Conservation (phyloP, 305 asterid species). For the Euphrasia arctica region DNA sequence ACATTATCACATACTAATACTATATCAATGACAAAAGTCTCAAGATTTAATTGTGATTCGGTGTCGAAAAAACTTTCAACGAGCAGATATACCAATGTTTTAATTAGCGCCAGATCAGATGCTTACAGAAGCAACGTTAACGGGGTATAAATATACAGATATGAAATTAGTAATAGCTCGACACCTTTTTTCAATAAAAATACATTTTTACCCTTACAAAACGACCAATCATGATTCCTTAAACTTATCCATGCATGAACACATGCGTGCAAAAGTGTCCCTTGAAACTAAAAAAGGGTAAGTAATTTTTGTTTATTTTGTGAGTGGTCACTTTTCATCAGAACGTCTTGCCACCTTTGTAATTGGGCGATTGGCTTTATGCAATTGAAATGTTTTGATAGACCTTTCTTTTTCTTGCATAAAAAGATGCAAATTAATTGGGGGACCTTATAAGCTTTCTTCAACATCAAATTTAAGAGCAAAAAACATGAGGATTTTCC, state of each 20-base stretch:
- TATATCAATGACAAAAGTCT: not conserved
- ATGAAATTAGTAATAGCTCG: too few relatives aligned
- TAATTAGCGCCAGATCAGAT: too few relatives aligned
- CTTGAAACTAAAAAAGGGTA: constrained; percentile 25
- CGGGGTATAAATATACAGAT: too few relatives aligned
- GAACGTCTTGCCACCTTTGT: constrained; percentile 46
- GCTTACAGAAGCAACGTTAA: too few relatives aligned
- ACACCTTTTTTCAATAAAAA: too few relatives aligned
- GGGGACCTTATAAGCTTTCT: constrained; percentile 33
- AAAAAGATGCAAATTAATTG: constrained; percentile 68
- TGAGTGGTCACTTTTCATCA: constrained; percentile 43
- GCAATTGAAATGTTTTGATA: constrained; percentile 8
- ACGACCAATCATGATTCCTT: too few relatives aligned
- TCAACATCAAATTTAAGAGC: not conserved
- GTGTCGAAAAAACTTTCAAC: not conserved
- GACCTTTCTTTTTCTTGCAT: constrained; percentile 53
- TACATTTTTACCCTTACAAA: too few relatives aligned
- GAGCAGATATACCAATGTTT: not conserved
- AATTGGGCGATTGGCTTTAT: constrained; percentile 38
- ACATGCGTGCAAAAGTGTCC: constrained; percentile 31
- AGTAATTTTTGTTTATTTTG: constrained; percentile 22
- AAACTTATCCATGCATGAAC: constrained; percentile 23
- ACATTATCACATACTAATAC: not conserved
- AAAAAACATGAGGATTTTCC: not conserved
- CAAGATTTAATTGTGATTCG: not conserved